A percentile compares a stretch with the other conserved stretches of the same genome.
These are phyloP conservation scores for Exophiala sp. DNA, from an alignment of 2,329 filamentous ascomycete genomes.

Conservation along the genomic window DNA sequence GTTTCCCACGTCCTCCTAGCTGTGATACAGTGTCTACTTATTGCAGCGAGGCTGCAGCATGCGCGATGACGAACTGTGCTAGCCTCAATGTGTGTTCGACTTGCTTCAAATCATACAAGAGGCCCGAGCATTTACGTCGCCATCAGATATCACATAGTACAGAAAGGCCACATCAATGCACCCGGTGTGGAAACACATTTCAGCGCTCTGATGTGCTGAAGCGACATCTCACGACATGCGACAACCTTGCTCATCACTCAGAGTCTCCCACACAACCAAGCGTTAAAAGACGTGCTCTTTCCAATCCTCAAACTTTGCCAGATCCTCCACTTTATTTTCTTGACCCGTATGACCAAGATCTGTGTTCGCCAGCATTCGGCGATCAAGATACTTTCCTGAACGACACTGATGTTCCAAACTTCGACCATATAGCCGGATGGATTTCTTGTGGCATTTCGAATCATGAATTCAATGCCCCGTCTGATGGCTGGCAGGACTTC, in stretches of 20 bases:
- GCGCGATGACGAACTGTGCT: neutral
- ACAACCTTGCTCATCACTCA: neutral
- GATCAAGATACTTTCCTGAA: slow-evolving; percentile 15
- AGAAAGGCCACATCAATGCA: slow-evolving; percentile 35
- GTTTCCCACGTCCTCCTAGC: no score
- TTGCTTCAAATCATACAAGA: slow-evolving; percentile 37
- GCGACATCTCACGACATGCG: slow-evolving; percentile 28
- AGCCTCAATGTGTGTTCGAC: slow-evolving; percentile 32
- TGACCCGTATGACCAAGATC: neutral
- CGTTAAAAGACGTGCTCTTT: no score
- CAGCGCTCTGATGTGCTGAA: slow-evolving; percentile 39
- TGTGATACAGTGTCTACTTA: no score
- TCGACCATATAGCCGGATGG: slow-evolving; percentile 1
- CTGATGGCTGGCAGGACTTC: slow-evolving; percentile 7
- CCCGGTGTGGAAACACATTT: slow-evolving; percentile 33
- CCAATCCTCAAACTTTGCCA: no score
- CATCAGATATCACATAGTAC: slow-evolving; percentile 35
- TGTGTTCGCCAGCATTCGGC: slow-evolving; percentile 1
- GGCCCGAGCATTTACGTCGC: slow-evolving; percentile 38
- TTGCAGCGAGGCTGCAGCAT: neutral
- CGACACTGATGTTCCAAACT: neutral
- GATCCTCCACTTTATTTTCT: no score
- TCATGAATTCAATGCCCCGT: neutral
- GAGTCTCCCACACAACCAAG: no score
- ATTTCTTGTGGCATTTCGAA: slow-evolving; percentile 1